Conservation (phyloP, 805 yeast genomes). For the Candida coleopterorum region DNA sequence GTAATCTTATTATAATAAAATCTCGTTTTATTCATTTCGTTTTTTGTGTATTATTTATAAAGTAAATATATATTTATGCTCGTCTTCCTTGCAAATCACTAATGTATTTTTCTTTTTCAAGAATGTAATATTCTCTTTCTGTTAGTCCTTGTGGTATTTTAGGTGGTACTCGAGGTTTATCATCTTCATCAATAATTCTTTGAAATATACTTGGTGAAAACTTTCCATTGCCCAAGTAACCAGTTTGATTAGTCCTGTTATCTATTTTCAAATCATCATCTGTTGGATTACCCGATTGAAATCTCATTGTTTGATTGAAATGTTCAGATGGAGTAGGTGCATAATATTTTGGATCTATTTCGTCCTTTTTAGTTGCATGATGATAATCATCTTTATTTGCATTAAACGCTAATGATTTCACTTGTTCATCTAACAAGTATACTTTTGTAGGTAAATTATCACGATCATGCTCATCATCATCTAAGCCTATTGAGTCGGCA, state of each 20-base stretch:
- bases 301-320: conserved; percentile 18
- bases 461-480: no score
- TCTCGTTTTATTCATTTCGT: neutral
- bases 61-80: no score
- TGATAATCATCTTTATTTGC: conserved; percentile 9
- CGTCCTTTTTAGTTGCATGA: conserved; percentile 18
- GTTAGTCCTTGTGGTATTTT: conserved; percentile 39
- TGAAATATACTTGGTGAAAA: conserved; percentile 36
- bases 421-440: conserved; percentile 30
- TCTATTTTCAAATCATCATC: conserved; percentile 23
- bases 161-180: conserved; percentile 41
- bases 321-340: conserved; percentile 49
- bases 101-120: conserved; percentile 37
- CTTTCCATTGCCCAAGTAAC: conserved; percentile 39
- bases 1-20: no score
- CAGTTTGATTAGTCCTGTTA: conserved; percentile 28
- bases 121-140: conserved; percentile 37
- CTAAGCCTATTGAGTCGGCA: conserved; percentile 38
- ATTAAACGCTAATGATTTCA: conserved; percentile 24
- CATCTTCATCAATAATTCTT: conserved; percentile 18
- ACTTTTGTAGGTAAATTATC: conserved; percentile 29
- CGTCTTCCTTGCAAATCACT: conserved; percentile 36
- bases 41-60: conserved; percentile 1
- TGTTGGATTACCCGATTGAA: conserved; percentile 17
- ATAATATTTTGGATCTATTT: conserved; percentile 31